phyloP scores from a whole-genome alignment of 23 red algal species.

The Agarophyton chilense region DNA sequence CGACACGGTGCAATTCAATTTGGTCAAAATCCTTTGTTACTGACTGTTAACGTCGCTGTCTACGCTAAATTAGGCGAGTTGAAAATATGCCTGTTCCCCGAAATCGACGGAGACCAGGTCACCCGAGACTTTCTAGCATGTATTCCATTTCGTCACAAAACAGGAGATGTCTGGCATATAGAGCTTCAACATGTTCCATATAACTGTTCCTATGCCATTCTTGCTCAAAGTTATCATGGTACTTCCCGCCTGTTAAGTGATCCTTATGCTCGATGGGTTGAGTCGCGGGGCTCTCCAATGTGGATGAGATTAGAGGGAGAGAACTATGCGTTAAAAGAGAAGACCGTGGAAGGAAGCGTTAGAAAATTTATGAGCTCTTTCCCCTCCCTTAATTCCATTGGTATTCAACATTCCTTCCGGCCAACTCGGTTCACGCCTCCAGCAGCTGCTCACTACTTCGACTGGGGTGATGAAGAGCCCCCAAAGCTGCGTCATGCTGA shows the following conservation, averaged over 20 bases:
- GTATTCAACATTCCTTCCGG: conserved; percentile 37
- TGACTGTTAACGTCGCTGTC: conserved; percentile 54
- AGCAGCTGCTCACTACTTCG: background rate
- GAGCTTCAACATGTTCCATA: background rate
- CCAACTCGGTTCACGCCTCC: conserved; percentile 34
- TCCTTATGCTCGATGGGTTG: conserved; percentile 48
- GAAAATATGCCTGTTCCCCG: conserved; percentile 34
- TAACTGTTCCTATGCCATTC: conserved; percentile 30
- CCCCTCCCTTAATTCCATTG: conserved; percentile 8
- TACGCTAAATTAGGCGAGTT: background rate
- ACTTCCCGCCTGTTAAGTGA: conserved; percentile 33
- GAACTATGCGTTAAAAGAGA: background rate
- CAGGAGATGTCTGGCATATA: conserved; percentile 45
- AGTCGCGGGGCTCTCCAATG: conserved; percentile 23
- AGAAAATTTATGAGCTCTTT: conserved; percentile 36
- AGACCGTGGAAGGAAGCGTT: background rate
- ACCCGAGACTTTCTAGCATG: conserved; percentile 18
- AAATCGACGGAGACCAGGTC: conserved; percentile 5
- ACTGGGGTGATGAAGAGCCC: conserved; percentile 28
- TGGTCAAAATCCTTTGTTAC: background rate
- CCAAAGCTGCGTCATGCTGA: conserved; percentile 4
- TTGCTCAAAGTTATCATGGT: background rate
- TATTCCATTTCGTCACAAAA: conserved; percentile 28
- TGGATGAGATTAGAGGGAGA: conserved; percentile 62
- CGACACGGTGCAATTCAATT: background rate